Evolutionary conservation across 2,329 filamentous ascomycete species (phyloP).

Genomic region (Pseudocercospora cruenta): DNA sequence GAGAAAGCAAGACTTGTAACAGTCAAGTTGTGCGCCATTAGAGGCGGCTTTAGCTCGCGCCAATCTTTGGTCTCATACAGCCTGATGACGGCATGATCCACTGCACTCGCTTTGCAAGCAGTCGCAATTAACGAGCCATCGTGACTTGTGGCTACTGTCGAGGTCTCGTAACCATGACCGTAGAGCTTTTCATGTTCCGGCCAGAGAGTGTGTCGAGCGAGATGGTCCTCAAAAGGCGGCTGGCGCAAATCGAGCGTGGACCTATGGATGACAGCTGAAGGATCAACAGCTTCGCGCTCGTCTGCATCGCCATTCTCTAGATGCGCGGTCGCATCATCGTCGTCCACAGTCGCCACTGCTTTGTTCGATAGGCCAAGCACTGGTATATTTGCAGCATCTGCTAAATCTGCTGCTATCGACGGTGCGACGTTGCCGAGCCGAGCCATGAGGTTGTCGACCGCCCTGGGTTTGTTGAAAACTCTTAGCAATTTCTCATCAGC

Average conservation of each 20-base stretch:
- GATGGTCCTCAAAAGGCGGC: constrained; percentile 85
- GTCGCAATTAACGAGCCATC: constrained; percentile 80
- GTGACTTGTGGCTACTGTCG: constrained; percentile 76
- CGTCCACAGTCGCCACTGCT: constrained; percentile 64
- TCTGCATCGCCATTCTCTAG: constrained; percentile 48
- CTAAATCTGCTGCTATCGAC: constrained; percentile 51
- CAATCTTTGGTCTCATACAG: constrained; percentile 85
- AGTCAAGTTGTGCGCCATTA: constrained; percentile 85
- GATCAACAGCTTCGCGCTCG: constrained; percentile 60
- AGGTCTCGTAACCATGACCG: constrained; percentile 96
- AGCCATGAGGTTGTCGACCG: constrained; percentile 68
- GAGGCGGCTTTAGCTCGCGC: constrained; percentile 82
- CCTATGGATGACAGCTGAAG: constrained; percentile 59
- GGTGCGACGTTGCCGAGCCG: constrained; percentile 29
- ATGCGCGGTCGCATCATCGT: constrained; percentile 34
- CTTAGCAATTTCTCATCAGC: constrained; percentile 98
- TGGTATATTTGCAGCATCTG: constrained; percentile 91
- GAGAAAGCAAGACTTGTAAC: constrained; percentile 83
- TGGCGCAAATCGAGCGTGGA: constrained; percentile 68
- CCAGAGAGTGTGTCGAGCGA: constrained; percentile 90
- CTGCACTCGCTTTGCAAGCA: constrained; percentile 87
- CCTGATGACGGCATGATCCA: constrained; percentile 92
- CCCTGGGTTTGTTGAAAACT: constrained; percentile 87
- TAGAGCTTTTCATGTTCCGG: constrained; percentile 96
- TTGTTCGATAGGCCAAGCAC: constrained; percentile 96